phyloP scores from a whole-genome alignment of 2,329 filamentous ascomycete species.

The Colletotrichum gigasporum region DNA sequence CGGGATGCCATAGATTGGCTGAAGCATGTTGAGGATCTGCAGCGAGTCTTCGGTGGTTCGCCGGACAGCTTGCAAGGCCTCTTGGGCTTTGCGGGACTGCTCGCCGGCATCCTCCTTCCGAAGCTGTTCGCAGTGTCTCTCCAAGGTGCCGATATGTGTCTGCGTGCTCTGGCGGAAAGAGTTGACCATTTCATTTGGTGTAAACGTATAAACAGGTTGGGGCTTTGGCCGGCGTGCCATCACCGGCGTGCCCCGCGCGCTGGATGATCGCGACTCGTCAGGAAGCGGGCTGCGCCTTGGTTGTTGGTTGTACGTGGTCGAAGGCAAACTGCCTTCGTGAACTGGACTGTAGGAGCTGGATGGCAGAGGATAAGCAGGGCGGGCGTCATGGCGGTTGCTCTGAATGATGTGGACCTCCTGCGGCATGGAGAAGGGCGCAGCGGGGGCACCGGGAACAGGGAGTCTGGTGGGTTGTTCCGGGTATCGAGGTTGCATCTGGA shows the following conservation, averaged over 20 bases:
- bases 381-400: constrained; percentile 18
- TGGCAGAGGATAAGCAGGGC: constrained; percentile 10
- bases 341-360: constrained; percentile 20
- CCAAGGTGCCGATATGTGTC: background rate
- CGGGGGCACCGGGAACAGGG: background rate
- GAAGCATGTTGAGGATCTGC: constrained; percentile 14
- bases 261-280: constrained; percentile 20
- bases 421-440: constrained; percentile 1
- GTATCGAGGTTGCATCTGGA: constrained; percentile 19
- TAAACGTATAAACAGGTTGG: constrained; percentile 19
- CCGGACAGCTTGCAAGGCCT: constrained; percentile 6
- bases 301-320: constrained; percentile 10
- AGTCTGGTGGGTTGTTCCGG: constrained; percentile 11
- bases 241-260: constrained; percentile 20
- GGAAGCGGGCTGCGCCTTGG: constrained; percentile 23
- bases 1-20: constrained; percentile 23
- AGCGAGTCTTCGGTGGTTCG: constrained; percentile 2
- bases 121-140: constrained; percentile 20
- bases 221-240: constrained; percentile 23
- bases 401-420: constrained; percentile 26
- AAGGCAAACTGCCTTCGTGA: constrained; percentile 18
- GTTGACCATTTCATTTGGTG: constrained; percentile 12
- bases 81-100: background rate
- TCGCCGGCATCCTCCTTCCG: constrained; percentile 5
- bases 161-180: constrained; percentile 25